Base-by-base conservation (phyloP, 768 basidiomycete species). In the Thelephora ganbajun region DNA sequence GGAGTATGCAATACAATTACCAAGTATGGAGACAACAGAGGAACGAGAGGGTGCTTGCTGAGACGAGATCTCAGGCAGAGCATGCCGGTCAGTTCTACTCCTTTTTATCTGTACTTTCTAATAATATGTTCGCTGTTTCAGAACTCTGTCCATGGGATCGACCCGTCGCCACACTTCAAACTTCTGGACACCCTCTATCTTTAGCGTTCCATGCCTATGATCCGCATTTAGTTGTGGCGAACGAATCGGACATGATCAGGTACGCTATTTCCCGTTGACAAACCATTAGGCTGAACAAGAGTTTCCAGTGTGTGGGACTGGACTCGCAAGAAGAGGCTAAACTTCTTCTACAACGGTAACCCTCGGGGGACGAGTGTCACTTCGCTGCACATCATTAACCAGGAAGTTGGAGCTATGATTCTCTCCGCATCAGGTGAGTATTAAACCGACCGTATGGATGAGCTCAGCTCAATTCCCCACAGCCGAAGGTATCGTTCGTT, bases 181-280 rank as follows among this genome's bases (percentile, higher is more conserved):
- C 74, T 33, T 57, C 60, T 30, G 74, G 76, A 11, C 67, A 77
- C 53, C 83, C 87, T 5, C 66, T 83, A 45, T 82, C 80, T 19
- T 76, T 97, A 69, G 77, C 78, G 1, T 87, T 99, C 71, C 94
- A 98, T 60, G 77, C 91, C 2, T 98, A 81, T 57, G 94, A 98
- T 59, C 77, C 85, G 22, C 88, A 97, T 54, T 66, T 98, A 12
- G 77, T 89, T 22, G 67, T 92, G 6, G 79, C 90, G 6, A 90
- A 94, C 57, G 88, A 93, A 53, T 67, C 72, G 19, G 89, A 94
- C 59, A 78, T 83, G 64, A 78, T 98, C 54, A 84, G 78, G 91
- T 94, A 49, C 30, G 69, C 44, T 26, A 22, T 9, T 35, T 14
- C 18, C 35, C 5, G 39, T 16, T 23, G 34, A 48, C 35, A 14